Conservation (phyloP, 2,329 filamentous ascomycete species). For the Emydomyces testavorans region DNA sequence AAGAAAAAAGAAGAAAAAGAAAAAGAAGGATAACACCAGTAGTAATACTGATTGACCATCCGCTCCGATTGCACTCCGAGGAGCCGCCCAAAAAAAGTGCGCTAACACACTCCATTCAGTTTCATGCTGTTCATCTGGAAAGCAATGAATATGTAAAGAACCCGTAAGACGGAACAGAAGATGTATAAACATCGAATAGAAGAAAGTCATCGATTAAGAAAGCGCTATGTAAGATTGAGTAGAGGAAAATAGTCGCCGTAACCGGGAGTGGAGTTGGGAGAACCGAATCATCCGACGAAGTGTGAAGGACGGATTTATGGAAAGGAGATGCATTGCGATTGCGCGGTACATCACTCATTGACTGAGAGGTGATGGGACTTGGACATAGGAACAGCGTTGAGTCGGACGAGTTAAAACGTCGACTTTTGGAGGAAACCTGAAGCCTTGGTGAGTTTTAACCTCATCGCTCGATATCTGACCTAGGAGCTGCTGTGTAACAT, state of each 20-base stretch:
- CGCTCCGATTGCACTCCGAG: not conserved
- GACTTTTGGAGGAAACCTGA: not conserved
- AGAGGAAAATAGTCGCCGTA: conserved; percentile 2
- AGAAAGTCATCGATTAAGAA: conserved; percentile 7
- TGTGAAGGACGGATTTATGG: too few relatives aligned
- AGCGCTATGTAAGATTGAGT: not conserved
- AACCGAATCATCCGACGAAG: too few relatives aligned
- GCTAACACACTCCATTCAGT: too few relatives aligned
- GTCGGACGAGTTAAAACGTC: not conserved
- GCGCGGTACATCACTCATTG: too few relatives aligned
- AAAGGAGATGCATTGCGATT: too few relatives aligned
- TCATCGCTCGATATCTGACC: not conserved
- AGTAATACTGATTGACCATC: not conserved
- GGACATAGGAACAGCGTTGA: not conserved
- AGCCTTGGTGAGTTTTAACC: too few relatives aligned
- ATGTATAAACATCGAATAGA: not conserved
- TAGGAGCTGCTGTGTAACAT: not conserved
- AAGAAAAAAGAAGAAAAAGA: not conserved
- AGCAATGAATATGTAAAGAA: not conserved
- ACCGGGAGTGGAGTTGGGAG: conserved; percentile 9
- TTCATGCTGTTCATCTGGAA: too few relatives aligned
- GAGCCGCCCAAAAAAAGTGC: too few relatives aligned
- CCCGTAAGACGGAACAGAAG: not conserved
- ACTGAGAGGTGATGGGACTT: not conserved
- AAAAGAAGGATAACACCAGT: not conserved